A percentile compares a stretch with the other conserved stretches of the same genome.
These are phyloP conservation scores for Neospermospora avenae DNA, from an alignment of 2,329 filamentous ascomycete genomes.

Conservation along the genomic window DNA sequence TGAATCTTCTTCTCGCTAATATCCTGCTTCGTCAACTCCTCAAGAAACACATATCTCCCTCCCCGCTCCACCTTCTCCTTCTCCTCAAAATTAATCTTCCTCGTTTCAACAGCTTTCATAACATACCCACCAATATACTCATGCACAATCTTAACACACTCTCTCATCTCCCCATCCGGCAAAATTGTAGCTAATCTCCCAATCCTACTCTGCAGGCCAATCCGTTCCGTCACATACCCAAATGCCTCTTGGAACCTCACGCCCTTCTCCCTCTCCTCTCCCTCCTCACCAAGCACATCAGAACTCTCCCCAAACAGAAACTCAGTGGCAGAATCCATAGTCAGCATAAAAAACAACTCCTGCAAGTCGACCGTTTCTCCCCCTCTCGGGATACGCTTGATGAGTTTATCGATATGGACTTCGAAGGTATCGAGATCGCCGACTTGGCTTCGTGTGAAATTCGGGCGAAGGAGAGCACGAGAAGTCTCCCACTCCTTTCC, in stretches of 20 bases:
- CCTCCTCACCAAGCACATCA: slow-evolving; percentile 37
- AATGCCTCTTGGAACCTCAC: slow-evolving; percentile 38
- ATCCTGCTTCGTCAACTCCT: slow-evolving; percentile 45
- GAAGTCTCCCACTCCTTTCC: slow-evolving; percentile 51
- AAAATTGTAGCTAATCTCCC: slow-evolving; percentile 29
- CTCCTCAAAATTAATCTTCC: slow-evolving; percentile 16
- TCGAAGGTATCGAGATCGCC: slow-evolving; percentile 56
- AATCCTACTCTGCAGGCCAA: slow-evolving; percentile 29
- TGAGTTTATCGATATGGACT: slow-evolving; percentile 53
- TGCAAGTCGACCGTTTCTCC: slow-evolving; percentile 57
- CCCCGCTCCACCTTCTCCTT: slow-evolving; percentile 23
- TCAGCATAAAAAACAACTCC: slow-evolving; percentile 61
- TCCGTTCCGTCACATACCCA: slow-evolving; percentile 32
- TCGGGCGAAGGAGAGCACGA: slow-evolving; percentile 50
- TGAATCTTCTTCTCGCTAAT: slow-evolving; percentile 40
- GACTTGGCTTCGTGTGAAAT: slow-evolving; percentile 48
- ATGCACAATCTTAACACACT: slow-evolving; percentile 27
- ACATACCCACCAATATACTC: slow-evolving; percentile 32
- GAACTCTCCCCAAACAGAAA: slow-evolving; percentile 63
- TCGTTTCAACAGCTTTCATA: slow-evolving; percentile 23
- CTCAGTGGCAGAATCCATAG: slow-evolving; percentile 64
- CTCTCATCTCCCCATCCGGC: slow-evolving; percentile 27
- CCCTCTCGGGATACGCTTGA: slow-evolving; percentile 54
- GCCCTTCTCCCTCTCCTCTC: slow-evolving; percentile 17
- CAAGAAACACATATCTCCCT: slow-evolving; percentile 43